Base-by-base conservation (phyloP, 2,329 filamentous ascomycete species). In the Leptographium wingfieldii region DNA sequence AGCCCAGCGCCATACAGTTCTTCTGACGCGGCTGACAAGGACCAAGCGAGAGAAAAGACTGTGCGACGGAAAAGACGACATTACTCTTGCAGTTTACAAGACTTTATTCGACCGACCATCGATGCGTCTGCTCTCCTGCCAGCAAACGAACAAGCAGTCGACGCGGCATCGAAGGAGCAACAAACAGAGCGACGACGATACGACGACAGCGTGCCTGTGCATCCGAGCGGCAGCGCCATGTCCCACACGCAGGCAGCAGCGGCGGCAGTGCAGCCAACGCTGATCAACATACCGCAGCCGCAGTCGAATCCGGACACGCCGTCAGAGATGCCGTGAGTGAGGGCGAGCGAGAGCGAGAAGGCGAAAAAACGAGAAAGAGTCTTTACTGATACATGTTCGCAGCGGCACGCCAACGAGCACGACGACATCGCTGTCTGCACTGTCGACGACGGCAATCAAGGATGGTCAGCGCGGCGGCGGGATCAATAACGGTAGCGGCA, bases 361-460 rank as follows among this genome's bases (percentile, higher is more conserved):
- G 14, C 12, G 14, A 31, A 16, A 38, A n/a, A 19, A 19, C 3
- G 43, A 46, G 43, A n/a, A 5, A 22, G 43, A 46, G 43, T n/a
- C 4, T 2, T 5, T 1, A 46, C 19, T 46, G 43, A 9, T 19
- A n/a, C 22, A 22, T 22, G 22, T 22, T 46, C 3, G 43, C 65
- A 95, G 90, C 65, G 92, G 92, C 68, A 97, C 92, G 3, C 92
- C 92, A 3, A 96, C 94, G 65, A 95, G 90, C 66, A 87, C 88
- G 49, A 95, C 90, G 3, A 96, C 92, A 14, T 95, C 91, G 57
- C 86, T 97, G 68, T 96, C 90, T 31, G 86, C 91, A 49, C 81
- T 97, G 55, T 95, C 90, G 19, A 96, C 92, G 22, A 94, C 90
- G 14, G 92, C 92, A 57, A 96, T 96, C 79, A 96, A 96, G 74